Percentiles rank a stretch among this genome's conserved stretches.
Conservation (phyloP, 2,329 filamentous ascomycete species). For the Pseudogymnoascus verrucosus region DNA sequence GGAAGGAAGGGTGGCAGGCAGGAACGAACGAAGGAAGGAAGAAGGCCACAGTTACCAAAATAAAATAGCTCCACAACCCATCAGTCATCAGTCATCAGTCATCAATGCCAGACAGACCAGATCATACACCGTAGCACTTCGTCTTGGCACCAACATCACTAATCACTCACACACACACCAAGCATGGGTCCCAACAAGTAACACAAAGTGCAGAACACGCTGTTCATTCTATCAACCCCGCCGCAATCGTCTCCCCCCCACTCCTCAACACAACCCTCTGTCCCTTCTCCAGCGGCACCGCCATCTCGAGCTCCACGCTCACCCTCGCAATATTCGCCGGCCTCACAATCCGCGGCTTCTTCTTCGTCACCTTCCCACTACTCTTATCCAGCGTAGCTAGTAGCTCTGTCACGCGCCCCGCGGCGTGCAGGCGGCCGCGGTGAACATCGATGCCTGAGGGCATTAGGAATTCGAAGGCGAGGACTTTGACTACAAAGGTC, state of each 20-base stretch:
- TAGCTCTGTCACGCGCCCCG: slow-evolving; percentile 66
- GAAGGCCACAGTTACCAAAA: background rate
- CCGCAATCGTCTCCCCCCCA: slow-evolving; percentile 77
- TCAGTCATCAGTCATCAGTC: background rate
- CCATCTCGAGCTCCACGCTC: slow-evolving; percentile 62
- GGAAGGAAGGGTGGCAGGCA: background rate
- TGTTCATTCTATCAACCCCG: slow-evolving; percentile 63
- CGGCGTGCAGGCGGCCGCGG: slow-evolving; percentile 70
- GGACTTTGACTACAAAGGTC: slow-evolving; percentile 70
- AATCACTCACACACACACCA: background rate
- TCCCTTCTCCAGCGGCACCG: slow-evolving; percentile 72
- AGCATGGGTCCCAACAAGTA: slow-evolving; percentile 10
- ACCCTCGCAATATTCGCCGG: slow-evolving; percentile 72
- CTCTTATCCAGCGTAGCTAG: slow-evolving; percentile 70
- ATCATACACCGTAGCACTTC: background rate
- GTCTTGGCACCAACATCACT: background rate
- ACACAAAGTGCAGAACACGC: slow-evolving; percentile 29
- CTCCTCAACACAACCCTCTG: slow-evolving; percentile 73
- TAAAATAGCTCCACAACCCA: background rate
- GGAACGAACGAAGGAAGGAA: background rate
- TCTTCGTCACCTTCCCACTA: slow-evolving; percentile 68
- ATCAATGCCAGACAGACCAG: background rate
- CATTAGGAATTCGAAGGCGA: slow-evolving; percentile 83
- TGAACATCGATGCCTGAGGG: slow-evolving; percentile 88
- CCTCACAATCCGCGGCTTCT: slow-evolving; percentile 76